phyloP scores from a whole-genome alignment of 2,329 filamentous ascomycete genomes.

The Fusarium sterilihyphosum region DNA sequence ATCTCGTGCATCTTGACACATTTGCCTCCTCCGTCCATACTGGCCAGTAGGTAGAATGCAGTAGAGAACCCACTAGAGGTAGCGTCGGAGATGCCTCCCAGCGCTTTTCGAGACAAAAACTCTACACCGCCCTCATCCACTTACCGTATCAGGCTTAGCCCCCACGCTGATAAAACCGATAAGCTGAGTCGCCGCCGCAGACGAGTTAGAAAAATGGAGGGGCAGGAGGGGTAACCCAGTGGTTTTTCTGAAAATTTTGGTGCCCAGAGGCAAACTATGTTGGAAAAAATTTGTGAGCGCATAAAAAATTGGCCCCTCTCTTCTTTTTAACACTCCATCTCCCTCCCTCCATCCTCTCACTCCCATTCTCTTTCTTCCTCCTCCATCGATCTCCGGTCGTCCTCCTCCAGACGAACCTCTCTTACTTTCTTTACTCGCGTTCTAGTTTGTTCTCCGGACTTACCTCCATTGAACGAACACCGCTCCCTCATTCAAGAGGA shows the following conservation, averaged over 20 bases:
- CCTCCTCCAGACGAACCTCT: slow-evolving; percentile 56
- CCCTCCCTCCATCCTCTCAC: slow-evolving; percentile 40
- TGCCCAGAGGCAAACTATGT: slow-evolving; percentile 22
- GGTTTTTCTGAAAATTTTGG: slow-evolving; percentile 25
- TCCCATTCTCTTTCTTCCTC: slow-evolving; percentile 49
- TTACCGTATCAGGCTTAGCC: slow-evolving; percentile 32
- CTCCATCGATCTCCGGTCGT: slow-evolving; percentile 52
- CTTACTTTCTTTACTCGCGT: slow-evolving; percentile 39
- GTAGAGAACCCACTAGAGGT: background rate
- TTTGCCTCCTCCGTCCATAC: slow-evolving; percentile 18
- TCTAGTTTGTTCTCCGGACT: slow-evolving; percentile 49
- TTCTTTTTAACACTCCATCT: slow-evolving; percentile 42
- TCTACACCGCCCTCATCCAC: slow-evolving; percentile 43
- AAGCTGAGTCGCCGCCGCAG: slow-evolving; percentile 45
- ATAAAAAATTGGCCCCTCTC: slow-evolving; percentile 44
- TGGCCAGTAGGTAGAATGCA: background rate
- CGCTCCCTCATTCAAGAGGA: slow-evolving; percentile 46
- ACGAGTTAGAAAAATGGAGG: slow-evolving; percentile 38
- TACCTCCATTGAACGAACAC: slow-evolving; percentile 48
- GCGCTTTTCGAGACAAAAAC: slow-evolving; percentile 19
- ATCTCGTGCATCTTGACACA: slow-evolving; percentile 1
- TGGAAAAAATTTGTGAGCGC: slow-evolving; percentile 42
- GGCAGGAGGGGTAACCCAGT: slow-evolving; percentile 40
- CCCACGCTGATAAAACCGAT: slow-evolving; percentile 44
- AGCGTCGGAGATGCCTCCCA: slow-evolving; percentile 32